Evolutionary conservation across 2,329 filamentous ascomycete species (phyloP).

Genomic region (Furcasterigmium sp.): DNA sequence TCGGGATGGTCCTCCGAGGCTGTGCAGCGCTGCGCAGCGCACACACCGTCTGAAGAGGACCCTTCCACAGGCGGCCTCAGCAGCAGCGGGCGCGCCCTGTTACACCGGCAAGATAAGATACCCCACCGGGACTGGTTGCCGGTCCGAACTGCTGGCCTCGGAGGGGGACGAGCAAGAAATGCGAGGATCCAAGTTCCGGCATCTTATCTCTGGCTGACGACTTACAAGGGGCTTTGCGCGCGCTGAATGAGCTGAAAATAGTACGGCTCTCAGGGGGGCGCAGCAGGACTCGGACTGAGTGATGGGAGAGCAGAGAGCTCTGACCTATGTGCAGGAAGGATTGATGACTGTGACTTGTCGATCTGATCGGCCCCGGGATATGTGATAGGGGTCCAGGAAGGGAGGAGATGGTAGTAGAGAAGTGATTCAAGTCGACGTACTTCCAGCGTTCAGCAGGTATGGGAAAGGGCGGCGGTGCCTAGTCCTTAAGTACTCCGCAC

Average conservation of each 20-base stretch:
- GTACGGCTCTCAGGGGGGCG: background rate
- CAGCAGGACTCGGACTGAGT: too few species aligned
- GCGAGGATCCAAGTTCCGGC: background rate
- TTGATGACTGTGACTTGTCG: background rate
- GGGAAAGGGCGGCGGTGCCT: too few species aligned
- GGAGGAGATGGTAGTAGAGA: background rate
- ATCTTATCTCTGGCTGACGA: conserved; percentile 1
- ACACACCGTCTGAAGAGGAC: too few species aligned
- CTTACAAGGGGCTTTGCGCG: background rate
- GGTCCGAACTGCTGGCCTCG: too few species aligned
- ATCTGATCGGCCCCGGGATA: background rate
- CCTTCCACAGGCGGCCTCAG: too few species aligned
- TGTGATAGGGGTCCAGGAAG: background rate
- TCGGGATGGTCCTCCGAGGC: too few species aligned
- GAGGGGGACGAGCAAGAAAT: background rate
- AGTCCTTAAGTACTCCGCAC: background rate
- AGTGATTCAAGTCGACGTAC: too few species aligned
- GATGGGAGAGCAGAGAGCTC: too few species aligned
- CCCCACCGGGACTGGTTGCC: background rate
- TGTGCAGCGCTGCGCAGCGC: too few species aligned
- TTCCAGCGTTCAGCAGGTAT: too few species aligned
- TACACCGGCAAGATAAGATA: background rate
- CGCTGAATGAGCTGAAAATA: conserved; percentile 1
- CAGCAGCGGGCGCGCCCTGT: too few species aligned
- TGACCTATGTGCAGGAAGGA: background rate